Evolutionary conservation across 2,329 filamentous ascomycete genomes (phyloP), one percentile per base, ranked within the genome.

Genomic region (Pseudogymnoascus sp.): DNA sequence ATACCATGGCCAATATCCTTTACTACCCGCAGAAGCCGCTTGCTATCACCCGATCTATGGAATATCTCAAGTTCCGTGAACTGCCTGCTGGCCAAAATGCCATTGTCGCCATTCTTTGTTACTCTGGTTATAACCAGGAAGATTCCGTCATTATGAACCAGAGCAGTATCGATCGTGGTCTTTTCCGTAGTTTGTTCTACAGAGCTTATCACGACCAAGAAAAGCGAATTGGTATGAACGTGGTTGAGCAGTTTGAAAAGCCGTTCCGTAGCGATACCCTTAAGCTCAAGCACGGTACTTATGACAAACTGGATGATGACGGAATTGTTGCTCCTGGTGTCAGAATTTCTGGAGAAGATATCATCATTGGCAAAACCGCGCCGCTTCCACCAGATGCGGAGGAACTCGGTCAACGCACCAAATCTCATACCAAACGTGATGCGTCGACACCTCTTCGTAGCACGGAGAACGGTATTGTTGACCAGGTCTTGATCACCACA

Each of bases 91-190:
- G 94, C 2, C 94, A 99, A 74, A 99, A 99, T 70, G 94, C 94
- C 18, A 99, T 99, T 69, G 94, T 99, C 11, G 95, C 94, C 39
- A 99, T 99, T 76, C 87, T 91, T 63, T 95, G 90, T 74, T 99
- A 99, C 77, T 96, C 92, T 60, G 94, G 94, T 63, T 99, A 99
- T 80, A 99, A 99, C 76, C 95, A 99, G 74, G 94, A 99, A 91
- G 94, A 99, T 85, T 99, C 94, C 67, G 93, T 99, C 67, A 96
- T 99, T 70, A 97, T 99, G 94, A 99, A 99, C 75, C 94, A 99
- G 78, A 97, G 91, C 77, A 96, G 91, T 75, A 97, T 99, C 70
- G 94, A 99, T 74, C 89, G 94, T 71, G 94, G 94, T 65, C 81
- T 99, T 4, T 99, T 99, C 87, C 85, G 95, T 70, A 97, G 91